These are phyloP conservation scores for Coniochaeta sp. DNA, from an alignment of 2,329 filamentous ascomycete genomes.

Conservation along the genomic window DNA sequence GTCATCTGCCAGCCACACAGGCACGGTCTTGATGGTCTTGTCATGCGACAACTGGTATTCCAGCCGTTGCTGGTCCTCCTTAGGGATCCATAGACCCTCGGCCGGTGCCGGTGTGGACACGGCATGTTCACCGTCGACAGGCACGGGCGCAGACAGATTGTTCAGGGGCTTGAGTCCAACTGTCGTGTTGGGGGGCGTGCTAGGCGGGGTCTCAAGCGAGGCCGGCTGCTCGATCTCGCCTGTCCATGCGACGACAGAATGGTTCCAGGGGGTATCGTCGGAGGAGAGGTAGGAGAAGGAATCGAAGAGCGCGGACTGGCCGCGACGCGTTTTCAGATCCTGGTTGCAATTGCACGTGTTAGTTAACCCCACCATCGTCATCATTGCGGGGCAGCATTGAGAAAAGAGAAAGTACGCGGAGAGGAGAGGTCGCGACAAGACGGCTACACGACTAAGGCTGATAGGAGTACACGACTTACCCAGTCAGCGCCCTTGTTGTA, in stretches of 20 bases:
- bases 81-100: constrained; percentile 65
- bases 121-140: constrained; percentile 55
- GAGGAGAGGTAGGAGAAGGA: constrained; percentile 84
- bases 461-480: constrained; percentile 34
- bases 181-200: constrained; percentile 40
- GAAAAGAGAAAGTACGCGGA: background rate
- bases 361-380: constrained; percentile 10
- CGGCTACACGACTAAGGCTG: background rate
- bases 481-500: constrained; percentile 54
- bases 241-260: constrained; percentile 91
- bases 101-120: constrained; percentile 48
- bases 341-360: constrained; percentile 25
- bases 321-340: constrained; percentile 70
- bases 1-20: constrained; percentile 84
- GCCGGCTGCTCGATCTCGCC: constrained; percentile 64
- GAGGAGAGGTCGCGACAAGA: background rate
- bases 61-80: constrained; percentile 62
- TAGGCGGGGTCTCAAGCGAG: constrained; percentile 37
- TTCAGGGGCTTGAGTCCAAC: constrained; percentile 53
- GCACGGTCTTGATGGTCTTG: constrained; percentile 70
- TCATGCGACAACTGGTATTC: constrained; percentile 68
- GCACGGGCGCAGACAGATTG: constrained; percentile 72
- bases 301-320: constrained; percentile 88
- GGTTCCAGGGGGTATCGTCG: constrained; percentile 78
- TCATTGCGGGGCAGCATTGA: constrained; percentile 7